Conservation (phyloP, 805 yeast species). For the Monosporozyma aerobia region DNA sequence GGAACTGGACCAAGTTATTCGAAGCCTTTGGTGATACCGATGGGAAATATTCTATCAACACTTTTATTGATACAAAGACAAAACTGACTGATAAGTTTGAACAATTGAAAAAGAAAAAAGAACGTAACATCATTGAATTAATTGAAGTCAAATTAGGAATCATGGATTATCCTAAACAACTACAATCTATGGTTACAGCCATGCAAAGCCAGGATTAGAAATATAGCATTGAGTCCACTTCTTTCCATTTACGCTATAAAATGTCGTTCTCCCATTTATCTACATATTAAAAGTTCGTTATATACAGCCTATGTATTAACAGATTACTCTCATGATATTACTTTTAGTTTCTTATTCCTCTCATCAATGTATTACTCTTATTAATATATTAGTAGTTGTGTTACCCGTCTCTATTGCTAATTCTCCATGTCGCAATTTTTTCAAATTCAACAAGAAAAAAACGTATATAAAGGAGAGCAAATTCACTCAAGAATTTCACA, state of each 20-base stretch:
- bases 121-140: slow-evolving; percentile 36
- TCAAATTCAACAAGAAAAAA: neutral
- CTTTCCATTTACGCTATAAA: neutral
- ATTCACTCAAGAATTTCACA: neutral
- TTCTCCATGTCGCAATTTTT: neutral
- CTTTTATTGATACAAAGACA: slow-evolving; percentile 31
- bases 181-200: slow-evolving; percentile 35
- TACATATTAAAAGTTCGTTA: no score
- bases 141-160: slow-evolving; percentile 52
- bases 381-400: neutral
- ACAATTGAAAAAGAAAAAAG: slow-evolving; percentile 29
- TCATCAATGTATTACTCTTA: neutral
- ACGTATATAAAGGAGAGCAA: neutral
- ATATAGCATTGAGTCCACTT: neutral
- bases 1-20: slow-evolving; percentile 73
- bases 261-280: neutral
- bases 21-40: slow-evolving; percentile 52
- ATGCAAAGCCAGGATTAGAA: slow-evolving; percentile 2
- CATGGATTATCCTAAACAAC: slow-evolving; percentile 58
- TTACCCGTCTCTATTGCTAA: neutral
- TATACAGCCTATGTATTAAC: neutral
- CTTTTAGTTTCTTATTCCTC: no score
- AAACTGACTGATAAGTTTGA: slow-evolving; percentile 32
- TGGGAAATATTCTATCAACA: slow-evolving; percentile 25
- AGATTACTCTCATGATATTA: neutral